Percentiles rank a stretch among this genome's conserved stretches.
These are phyloP conservation scores for Nitzschia sp. DNA, from an alignment of 108 stramenopile species.

Conservation along the genomic window DNA sequence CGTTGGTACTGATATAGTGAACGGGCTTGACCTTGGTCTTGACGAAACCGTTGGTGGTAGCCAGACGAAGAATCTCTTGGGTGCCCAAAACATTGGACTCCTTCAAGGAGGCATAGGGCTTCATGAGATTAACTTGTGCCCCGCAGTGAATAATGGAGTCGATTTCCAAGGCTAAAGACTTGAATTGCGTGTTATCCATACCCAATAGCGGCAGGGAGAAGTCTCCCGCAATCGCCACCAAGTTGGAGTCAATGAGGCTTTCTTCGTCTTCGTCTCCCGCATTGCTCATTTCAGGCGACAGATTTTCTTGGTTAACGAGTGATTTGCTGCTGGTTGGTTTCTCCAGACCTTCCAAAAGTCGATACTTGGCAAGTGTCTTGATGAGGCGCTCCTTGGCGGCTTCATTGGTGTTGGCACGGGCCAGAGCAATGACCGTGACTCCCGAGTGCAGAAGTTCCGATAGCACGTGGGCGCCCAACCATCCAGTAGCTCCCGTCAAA, in stretches of 20 bases:
- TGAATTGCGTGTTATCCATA: constrained; percentile 53
- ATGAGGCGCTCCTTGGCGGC: constrained; percentile 40
- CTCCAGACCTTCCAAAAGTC: constrained; percentile 5
- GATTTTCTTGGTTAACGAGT: neutral
- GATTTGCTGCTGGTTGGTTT: neutral
- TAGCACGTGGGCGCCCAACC: constrained; percentile 69
- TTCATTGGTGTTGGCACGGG: constrained; percentile 44
- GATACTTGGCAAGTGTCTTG: constrained; percentile 43
- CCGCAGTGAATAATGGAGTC: constrained; percentile 82
- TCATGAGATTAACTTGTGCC: constrained; percentile 71
- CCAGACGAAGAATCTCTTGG: constrained; percentile 64
- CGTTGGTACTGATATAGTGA: constrained; percentile 69
- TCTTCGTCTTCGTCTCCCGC: constrained; percentile 3
- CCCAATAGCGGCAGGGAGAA: constrained; percentile 61
- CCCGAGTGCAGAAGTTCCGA: constrained; percentile 52
- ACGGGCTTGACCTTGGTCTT: constrained; percentile 59
- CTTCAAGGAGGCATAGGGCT: constrained; percentile 65
- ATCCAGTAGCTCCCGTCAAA: constrained; percentile 78
- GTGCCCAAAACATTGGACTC: constrained; percentile 78
- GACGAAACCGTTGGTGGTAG: constrained; percentile 55
- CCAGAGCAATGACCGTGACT: constrained; percentile 65
- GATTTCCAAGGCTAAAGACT: constrained; percentile 53
- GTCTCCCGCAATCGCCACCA: constrained; percentile 60
- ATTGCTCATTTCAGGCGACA: neutral
- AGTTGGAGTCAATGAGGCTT: constrained; percentile 27